Conservation (phyloP, 176 grass and related monocot genomes). For the Lolium perenne region DNA sequence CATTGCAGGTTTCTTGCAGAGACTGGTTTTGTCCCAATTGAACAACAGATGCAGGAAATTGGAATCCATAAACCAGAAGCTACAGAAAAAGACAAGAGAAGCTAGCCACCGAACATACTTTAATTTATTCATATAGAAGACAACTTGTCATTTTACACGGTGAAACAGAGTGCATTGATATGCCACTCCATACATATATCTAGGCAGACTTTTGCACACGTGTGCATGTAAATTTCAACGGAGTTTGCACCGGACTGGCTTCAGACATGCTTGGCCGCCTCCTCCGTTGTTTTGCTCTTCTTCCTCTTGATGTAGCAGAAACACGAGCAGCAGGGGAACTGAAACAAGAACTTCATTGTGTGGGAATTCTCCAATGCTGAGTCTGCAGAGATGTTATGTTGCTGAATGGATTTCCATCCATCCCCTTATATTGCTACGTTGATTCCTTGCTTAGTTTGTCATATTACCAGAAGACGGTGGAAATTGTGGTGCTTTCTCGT, state of each 20-base stretch:
- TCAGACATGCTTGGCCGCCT: slow-evolving; percentile 22
- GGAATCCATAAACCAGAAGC: slow-evolving; percentile 66
- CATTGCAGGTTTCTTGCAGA: slow-evolving; percentile 82
- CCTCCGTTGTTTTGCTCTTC: slow-evolving; percentile 45
- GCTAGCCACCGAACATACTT: slow-evolving; percentile 16
- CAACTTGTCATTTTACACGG: slow-evolving; percentile 29
- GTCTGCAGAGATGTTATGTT: slow-evolving; percentile 22
- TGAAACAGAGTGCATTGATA: slow-evolving; percentile 8
- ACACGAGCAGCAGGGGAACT: slow-evolving; percentile 66
- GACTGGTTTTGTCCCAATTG: slow-evolving; percentile 81
- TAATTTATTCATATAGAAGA: slow-evolving; percentile 35
- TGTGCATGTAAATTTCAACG: neutral
- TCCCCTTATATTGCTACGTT: slow-evolving; percentile 18
- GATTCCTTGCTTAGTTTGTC: slow-evolving; percentile 47
- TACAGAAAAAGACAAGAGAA: slow-evolving; percentile 57
- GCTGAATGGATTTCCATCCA: neutral
- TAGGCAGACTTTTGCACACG: neutral
- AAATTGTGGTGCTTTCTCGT: slow-evolving; percentile 38
- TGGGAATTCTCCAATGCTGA: neutral
- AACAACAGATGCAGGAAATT: slow-evolving; percentile 94
- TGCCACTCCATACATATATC: slow-evolving; percentile 4
- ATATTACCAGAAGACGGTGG: neutral
- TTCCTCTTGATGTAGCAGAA: slow-evolving; percentile 61
- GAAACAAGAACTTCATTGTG: slow-evolving; percentile 64
- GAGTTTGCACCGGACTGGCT: neutral